Base-by-base conservation (phyloP, 1,284 basidiomycete species). In the Puccinia hordei region DNA sequence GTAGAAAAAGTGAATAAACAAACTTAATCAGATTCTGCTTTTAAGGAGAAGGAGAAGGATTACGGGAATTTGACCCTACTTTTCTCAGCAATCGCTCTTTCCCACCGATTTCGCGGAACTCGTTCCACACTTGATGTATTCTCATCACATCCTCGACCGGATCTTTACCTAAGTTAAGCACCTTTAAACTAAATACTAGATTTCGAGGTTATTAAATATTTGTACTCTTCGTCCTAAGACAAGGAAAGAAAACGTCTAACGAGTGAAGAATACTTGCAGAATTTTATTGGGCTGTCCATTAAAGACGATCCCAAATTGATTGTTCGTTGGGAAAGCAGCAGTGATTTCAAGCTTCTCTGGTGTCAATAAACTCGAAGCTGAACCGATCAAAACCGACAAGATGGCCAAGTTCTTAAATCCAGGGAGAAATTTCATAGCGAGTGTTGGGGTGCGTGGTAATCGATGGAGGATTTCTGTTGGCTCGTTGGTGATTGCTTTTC, bases 231-330 rank as follows among this genome's bases (percentile, higher is more conserved):
- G 9, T 35, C 12, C 61, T 5, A 35, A 19, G 3, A 63, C 6
- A 19, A 65, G 13, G 33, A 22, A n/a, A 66, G 59, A n/a, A 59
- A n/a, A n/a, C n/a, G n/a, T n/a, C n/a, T n/a, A n/a, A n/a, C n/a
- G 49, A 53, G 22, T 49, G 30, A 33, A n/a, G 24, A 22, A 57
- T 19, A 80, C 78, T 63, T 51, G 69, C 78, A 80, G 53, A 35
- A 80, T 72, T 41, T 80, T 72, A 27, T 80, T 80, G 24, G 78
- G 59, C 63, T 80, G 78, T 12, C 78, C 78, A 73, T 80, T 80
- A 30, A 80, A 80, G 46, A 80, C 78, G 12, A 73, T 55, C 22
- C 69, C 68, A 44, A 80, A 80, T 55, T 72, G 78, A 73, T 80
- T 80, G 17, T 80, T 33, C 8, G 61, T n/a, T 24, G 78, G 78